Evolutionary conservation across 2,329 filamentous ascomycete species (phyloP), one percentile per base, ranked within the genome.

Genomic region (Trichoderma oligosporum): DNA sequence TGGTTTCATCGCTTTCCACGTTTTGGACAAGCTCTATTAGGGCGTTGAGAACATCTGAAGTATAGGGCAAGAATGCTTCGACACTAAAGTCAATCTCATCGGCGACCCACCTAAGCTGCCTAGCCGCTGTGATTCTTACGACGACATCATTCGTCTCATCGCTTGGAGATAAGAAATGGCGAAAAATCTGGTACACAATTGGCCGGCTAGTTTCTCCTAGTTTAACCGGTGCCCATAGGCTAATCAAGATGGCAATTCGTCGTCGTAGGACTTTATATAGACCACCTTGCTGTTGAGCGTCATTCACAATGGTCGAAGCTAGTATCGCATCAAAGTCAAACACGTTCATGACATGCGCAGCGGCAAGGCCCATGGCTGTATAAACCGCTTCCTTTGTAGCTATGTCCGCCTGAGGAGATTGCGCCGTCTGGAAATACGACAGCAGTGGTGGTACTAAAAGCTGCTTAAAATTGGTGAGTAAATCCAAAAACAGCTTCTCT

Each of bases 351-450:
- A 97, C 76, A 36, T 92, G 85, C 2, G 89, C 81, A 1, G 92
- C 89, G 0, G 94, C 85, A 49, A 97, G 79, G 2, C 93, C 92
- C 74, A 99, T 87, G 9, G 93, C 91, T 4, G 90, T 95, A 68
- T 99, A 99, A 1, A 97, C 85, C 0, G 93, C 93, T 69, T 99
- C 94, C 69, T 97, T 97, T 59, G 89, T 84, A 14, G 94, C 80
- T 11, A 97, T 82, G 61, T 94, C 85, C 9, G 76, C 70, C 29
- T 79, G 68, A 5, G 82, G 79, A 75, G 83, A 82, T 59, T 89
- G 86, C 55, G 91, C 88, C 7, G 84, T 85, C 62, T 87, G 81
- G 70, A 97, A 97, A 64, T 97, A 95, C 47, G 82, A 79, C 42
- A 97, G 76, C 25, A 99, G 76, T 14, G 91, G 91, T 44, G 87